Percentiles rank a stretch among this genome's conserved stretches.
These are phyloP conservation scores for Aspergillus thermomutatus DNA, from an alignment of 2,329 filamentous ascomycete species.

Conservation along the genomic window DNA sequence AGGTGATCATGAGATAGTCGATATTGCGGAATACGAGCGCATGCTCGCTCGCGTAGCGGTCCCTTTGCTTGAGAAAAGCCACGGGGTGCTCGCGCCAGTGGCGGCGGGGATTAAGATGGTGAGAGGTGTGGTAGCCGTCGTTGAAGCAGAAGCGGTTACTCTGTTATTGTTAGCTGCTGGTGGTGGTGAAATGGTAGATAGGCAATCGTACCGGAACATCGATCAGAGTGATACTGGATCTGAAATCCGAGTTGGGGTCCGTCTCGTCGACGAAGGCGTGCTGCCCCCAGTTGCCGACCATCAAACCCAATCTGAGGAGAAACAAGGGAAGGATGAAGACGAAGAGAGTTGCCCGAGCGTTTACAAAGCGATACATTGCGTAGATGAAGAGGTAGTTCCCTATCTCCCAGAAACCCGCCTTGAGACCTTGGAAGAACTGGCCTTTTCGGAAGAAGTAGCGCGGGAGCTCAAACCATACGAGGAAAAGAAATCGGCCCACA, in stretches of 20 bases:
- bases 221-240: conserved; percentile 74
- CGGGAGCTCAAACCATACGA: conserved; percentile 73
- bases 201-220: conserved; percentile 66
- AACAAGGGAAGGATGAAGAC: conserved; percentile 65
- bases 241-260: conserved; percentile 73
- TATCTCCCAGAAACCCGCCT: conserved; percentile 61
- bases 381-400: conserved; percentile 54
- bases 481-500: conserved; percentile 67
- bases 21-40: conserved; percentile 78
- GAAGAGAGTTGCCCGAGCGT: conserved; percentile 59
- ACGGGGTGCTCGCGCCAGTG: conserved; percentile 80
- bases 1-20: conserved; percentile 73
- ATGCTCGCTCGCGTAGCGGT: conserved; percentile 61
- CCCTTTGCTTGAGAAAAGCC: conserved; percentile 68
- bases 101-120: conserved; percentile 39
- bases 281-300: conserved; percentile 83
- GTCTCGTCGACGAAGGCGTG: conserved; percentile 75
- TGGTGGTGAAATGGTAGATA: neutral
- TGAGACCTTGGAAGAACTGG: conserved; percentile 53
- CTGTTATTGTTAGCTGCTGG: conserved; percentile 38
- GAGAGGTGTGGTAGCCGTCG: conserved; percentile 75
- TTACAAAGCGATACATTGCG: conserved; percentile 47
- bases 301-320: conserved; percentile 66
- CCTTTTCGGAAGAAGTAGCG: conserved; percentile 67
- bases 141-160: conserved; percentile 81